Evolutionary conservation across 1,284 basidiomycete genomes (phyloP), one percentile per base, ranked within the genome.

Genomic region (Malassezia globosa): DNA sequence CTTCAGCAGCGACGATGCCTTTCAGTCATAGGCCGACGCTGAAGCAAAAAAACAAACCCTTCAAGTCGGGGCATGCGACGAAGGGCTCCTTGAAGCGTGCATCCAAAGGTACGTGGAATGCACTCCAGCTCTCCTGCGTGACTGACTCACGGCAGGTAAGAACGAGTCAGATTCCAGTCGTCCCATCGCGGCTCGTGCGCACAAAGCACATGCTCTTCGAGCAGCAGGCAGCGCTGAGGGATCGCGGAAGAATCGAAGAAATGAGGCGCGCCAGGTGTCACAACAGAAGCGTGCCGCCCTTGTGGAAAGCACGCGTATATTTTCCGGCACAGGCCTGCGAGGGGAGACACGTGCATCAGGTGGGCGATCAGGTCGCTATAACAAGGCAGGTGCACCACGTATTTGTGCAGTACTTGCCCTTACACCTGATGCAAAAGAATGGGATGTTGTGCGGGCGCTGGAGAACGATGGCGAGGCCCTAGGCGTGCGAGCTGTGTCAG

Each of bases 351-450:
- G 38, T 23, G 34, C 37, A 1, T 33, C 39, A 5, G 42, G 27
- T 18, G 37, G 38, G 4, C 11, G 29, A 31, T 19, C 44, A 3
- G 37, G 31, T 24, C 42, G 48, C 13, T 26, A 38, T 7, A 31
- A 18, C 22, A 45, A 45, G 37, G 83, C 85, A 59, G 84, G 85
- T 7, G 81, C 82, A 1, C 84, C 85, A 13, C 77, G 85, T 25
- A 82, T 87, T 45, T 81, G 87, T 10, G 81, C 84, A 0, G 78
- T 88, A 33, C 77, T 90, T 21, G 83, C 86, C 2, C 75, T 92
- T 19, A 81, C 80, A 14, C 75, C 75, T 31, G 86, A 87, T 63
- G 76, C 83, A n/a, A 74, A 75, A 58, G 69, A 80, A 0, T 75
- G 72, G 52, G 73, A 72, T 42, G 76, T 79, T 1, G 79, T 81